Base-by-base conservation (phyloP, 352 stramenopile species). In the Synura sp. region DNA sequence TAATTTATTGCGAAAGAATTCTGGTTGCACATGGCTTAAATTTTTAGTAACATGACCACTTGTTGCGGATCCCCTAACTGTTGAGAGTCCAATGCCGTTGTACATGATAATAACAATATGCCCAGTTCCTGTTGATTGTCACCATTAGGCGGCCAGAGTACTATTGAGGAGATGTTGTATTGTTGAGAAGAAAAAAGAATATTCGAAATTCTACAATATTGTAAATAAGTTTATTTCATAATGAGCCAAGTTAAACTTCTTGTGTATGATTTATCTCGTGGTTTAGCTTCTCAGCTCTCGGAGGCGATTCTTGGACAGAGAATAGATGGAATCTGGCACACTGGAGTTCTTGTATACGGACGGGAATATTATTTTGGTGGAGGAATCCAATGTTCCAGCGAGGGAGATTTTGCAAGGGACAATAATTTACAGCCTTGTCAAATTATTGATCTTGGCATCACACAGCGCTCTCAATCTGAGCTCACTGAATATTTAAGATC, bases 1-100 rank as follows among this genome's bases (percentile, higher is more conserved):
- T 35, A 79, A 4, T 49, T 79, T 79, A 14, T 79, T 33, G 17
- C 73, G 5, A 35, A 79, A 79, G 27, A 79, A 79, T 42, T 79
- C 73, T 34, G 73, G 73, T 38, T 70, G 67, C 12, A 79, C 15
- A 53, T 71, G 22, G 35, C 5, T 35, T 19, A 57, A 36, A 49
- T 79, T 79, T 27, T 69, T 71, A 35, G 34, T 12, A 3, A 79
- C 42, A 71, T 79, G 27, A 27, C 73, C 73, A 44, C 31, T 55
- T 32, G 73, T 79, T 14, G 73, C 34, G 15, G 44, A 71, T 42
- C 73, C 73, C 7, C 73, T 12, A 32, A 22, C 73, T 22, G 73
- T 71, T 49, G 38, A 12, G 42, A 79, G 32, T 32, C 73, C 73
- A 32, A 79, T 79, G 1, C 73, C 73, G 29, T 79, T 79, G 42